These are phyloP conservation scores for Arthrinium puccinioides DNA, from an alignment of 2,329 filamentous ascomycete genomes.

Conservation along the genomic window DNA sequence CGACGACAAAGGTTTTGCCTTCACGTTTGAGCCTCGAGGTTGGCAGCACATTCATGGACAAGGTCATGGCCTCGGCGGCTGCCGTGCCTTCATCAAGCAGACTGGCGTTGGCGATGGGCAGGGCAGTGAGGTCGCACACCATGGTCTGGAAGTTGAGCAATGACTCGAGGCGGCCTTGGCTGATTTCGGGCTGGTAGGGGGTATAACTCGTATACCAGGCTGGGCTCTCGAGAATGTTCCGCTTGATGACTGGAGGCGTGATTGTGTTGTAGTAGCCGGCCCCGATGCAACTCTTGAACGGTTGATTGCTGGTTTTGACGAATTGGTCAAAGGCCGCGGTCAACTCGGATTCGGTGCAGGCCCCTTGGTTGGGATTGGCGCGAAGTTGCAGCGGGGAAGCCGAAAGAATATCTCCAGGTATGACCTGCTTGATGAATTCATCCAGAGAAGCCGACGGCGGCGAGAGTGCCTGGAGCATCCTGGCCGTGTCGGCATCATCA, in stretches of 20 bases:
- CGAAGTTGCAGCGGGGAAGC: conserved; percentile 50
- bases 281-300: conserved; percentile 64
- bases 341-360: conserved; percentile 53
- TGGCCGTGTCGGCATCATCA: conserved; percentile 56
- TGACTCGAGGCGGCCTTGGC: conserved; percentile 86
- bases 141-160: conserved; percentile 94
- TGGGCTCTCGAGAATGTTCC: conserved; percentile 87
- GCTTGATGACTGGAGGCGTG: conserved; percentile 82
- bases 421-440: conserved; percentile 75
- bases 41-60: conserved; percentile 74
- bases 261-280: conserved; percentile 84
- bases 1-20: conserved; percentile 79
- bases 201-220: conserved; percentile 99
- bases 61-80: conserved; percentile 90
- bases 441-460: conserved; percentile 69
- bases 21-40: conserved; percentile 62
- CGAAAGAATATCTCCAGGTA: conserved; percentile 73
- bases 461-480: conserved; percentile 76
- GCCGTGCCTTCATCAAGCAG: conserved; percentile 88
- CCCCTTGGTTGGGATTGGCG: conserved; percentile 28
- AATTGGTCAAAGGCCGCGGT: conserved; percentile 31
- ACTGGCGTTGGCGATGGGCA: conserved; percentile 86
- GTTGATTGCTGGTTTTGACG: conserved; percentile 25
- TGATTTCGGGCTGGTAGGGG: conserved; percentile 95
- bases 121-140: conserved; percentile 77